Conservation (phyloP, 768 basidiomycete species). For the Suillus americanus region DNA sequence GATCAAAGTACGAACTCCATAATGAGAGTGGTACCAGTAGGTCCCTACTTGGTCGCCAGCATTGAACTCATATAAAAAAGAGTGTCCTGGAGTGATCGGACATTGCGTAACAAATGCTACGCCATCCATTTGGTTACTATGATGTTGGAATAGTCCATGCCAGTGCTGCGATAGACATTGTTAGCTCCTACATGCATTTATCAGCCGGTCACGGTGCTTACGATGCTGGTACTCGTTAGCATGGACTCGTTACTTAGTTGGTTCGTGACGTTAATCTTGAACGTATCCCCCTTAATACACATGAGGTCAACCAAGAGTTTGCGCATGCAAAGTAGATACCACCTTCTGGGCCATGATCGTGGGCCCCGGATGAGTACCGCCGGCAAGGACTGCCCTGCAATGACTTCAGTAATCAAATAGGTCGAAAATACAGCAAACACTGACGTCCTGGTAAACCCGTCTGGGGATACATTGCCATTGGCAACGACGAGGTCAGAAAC, state of each 20-base stretch:
- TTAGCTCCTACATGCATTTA: no score
- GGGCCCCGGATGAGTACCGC: neutral
- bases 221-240: neutral
- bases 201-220: no score
- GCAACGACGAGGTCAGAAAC: no score
- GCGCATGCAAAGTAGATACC: neutral
- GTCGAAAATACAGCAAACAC: neutral
- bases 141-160: neutral
- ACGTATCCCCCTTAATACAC: neutral
- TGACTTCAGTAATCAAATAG: neutral
- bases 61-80: neutral
- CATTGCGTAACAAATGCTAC: neutral
- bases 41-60: neutral
- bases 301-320: neutral
- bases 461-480: no score
- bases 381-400: neutral
- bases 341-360: neutral
- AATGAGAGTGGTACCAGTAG: neutral
- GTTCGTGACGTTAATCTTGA: neutral
- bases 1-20: neutral
- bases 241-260: neutral
- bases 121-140: neutral
- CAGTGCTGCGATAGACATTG: no score
- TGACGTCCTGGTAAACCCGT: no score
- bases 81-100: neutral